Evolutionary conservation across 257 asterid species (phyloP).

Genomic region (Anisodus acutangulus): DNA sequence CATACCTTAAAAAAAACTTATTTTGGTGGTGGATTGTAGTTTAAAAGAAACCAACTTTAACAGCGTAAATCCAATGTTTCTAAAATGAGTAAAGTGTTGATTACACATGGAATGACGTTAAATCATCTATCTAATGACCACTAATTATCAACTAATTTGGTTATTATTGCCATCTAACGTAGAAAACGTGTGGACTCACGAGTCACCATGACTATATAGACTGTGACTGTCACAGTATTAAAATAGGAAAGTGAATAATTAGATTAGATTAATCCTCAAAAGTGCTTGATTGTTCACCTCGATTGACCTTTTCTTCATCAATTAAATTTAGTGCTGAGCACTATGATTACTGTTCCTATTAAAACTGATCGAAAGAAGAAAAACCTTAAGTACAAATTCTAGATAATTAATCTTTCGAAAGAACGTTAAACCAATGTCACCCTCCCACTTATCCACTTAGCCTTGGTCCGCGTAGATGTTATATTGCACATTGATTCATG

Average conservation of each 20-base stretch:
- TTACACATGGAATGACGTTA: not conserved
- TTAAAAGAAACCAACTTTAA: too few relatives aligned
- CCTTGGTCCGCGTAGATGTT: not conserved
- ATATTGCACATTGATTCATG: not conserved
- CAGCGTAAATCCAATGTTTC: too few relatives aligned
- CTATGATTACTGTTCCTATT: not conserved
- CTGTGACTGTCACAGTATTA: not conserved
- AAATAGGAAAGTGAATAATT: not conserved
- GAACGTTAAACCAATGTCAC: not conserved
- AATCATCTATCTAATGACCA: not conserved
- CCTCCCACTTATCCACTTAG: not conserved
- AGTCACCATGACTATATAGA: not conserved
- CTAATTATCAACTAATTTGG: slow-evolving; percentile 3
- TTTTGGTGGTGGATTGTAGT: too few relatives aligned
- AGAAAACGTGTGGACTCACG: not conserved
- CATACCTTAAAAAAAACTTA: too few relatives aligned
- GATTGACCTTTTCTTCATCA: not conserved
- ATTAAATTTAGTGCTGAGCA: not conserved
- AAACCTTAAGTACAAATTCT: not conserved
- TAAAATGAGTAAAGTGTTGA: not conserved
- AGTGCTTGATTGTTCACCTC: not conserved
- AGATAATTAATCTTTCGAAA: not conserved
- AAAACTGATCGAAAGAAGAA: not conserved
- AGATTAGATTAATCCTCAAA: slow-evolving; percentile 5
- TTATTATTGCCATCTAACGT: not conserved